Percentiles rank a stretch among this genome's conserved stretches.
Evolutionary conservation across 108 stramenopile genomes (phyloP).

Genomic region (Pinguiococcus pyrenoidosus): DNA sequence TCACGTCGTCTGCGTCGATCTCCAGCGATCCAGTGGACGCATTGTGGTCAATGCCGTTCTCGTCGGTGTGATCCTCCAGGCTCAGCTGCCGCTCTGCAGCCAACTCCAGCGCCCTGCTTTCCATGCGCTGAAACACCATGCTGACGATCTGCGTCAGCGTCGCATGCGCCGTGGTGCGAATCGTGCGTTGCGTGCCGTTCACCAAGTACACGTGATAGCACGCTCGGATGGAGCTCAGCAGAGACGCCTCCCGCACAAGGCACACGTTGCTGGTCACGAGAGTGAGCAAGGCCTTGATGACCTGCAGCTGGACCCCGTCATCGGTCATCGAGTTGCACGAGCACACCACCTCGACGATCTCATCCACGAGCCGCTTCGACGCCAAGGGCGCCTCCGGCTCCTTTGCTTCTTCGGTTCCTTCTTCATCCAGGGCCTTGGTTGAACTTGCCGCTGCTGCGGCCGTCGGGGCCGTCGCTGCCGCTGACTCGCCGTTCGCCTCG

Average conservation of each 20-base stretch:
- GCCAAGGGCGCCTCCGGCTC: not conserved
- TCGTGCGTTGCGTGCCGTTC: too few relatives aligned
- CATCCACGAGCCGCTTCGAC: conserved; percentile 2
- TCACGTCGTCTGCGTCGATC: not conserved
- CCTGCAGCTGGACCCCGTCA: conserved; percentile 50
- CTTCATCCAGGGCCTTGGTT: conserved; percentile 7
- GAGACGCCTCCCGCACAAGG: conserved; percentile 61
- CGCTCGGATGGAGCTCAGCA: conserved; percentile 76
- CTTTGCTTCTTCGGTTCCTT: conserved; percentile 5
- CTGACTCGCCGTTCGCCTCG: not conserved
- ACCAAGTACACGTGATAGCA: conserved; percentile 80
- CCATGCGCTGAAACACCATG: conserved; percentile 81
- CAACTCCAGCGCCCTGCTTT: conserved; percentile 45
- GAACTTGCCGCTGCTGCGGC: not conserved
- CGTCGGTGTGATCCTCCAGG: too few relatives aligned
- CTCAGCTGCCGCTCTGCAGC: not conserved
- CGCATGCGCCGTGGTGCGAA: conserved; percentile 87
- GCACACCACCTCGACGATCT: conserved; percentile 34
- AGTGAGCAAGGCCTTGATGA: conserved; percentile 50
- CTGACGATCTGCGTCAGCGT: conserved; percentile 78
- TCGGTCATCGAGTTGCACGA: conserved; percentile 35
- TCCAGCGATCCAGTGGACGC: too few relatives aligned
- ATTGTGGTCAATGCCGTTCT: too few relatives aligned
- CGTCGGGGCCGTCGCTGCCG: not conserved
- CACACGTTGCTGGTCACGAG: conserved; percentile 37